Base-by-base conservation (phyloP, 805 yeast genomes). In the Ogataea pini region DNA sequence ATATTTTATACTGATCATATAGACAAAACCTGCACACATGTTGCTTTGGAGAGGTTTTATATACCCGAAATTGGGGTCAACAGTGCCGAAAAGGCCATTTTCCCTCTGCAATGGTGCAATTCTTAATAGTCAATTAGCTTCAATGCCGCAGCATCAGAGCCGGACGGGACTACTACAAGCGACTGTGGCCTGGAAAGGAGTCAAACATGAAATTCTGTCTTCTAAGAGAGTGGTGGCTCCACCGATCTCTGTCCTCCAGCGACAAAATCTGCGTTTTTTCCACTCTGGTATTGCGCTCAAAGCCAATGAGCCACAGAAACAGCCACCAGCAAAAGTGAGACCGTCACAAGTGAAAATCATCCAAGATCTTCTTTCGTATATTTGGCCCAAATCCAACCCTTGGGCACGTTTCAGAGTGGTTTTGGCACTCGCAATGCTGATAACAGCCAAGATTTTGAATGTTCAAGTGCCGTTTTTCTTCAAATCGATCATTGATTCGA, bases 391-490 rank as follows among this genome's bases (percentile, higher is more conserved):
- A 56, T 76, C 82, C 50, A 81, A 85, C 49, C 73, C 78, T 4
- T 75, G 82, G 46, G 85, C 85, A 50, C 86, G 82, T 62, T 57
- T 79, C 25, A 72, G 99, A 39, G 98, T 94, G 1, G 68, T 86
- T 0, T 54, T 86, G 6, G 97, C 98, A 0, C 64, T 94, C 14
- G 58, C 82, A 0, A 71, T 94, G 48, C 74, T 94, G 50, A 78
- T 94, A 3, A 82, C 83, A 0, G 86, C 97, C 16, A 94, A 94
- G 64, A 63, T 94, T 6, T 72, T 94, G 31, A 94, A 91, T 64
- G 96, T 94, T 4, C 96, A 94, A 65, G 99, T 94, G 5, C 99
- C 99, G 0, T 90, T 94, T 63, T 91, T 82, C 68, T 94, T 94
- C 77, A 94, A 87, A 57, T 76, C 80, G 25, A 92, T 89, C 44